Evolutionary conservation across 106 monocot genomes (phyloP).

Genomic region (Hemerocallis citrina): DNA sequence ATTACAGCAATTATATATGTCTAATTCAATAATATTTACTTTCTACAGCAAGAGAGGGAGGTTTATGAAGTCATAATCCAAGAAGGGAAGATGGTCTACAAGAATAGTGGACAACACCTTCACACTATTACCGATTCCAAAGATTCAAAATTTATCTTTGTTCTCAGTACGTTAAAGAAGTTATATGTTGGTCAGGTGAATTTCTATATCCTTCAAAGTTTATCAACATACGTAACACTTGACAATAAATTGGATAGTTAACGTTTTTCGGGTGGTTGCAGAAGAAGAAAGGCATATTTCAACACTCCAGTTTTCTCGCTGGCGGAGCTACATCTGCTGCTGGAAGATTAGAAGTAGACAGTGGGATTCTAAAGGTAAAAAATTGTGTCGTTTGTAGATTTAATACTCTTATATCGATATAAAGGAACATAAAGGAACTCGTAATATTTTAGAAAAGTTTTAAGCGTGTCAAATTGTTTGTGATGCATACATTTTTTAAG

Average conservation of each 20-base stretch:
- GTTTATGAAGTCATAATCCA: slow-evolving; percentile 13
- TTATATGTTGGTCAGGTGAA: slow-evolving; percentile 78
- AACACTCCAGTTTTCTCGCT: slow-evolving; percentile 95
- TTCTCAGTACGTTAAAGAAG: slow-evolving; percentile 47
- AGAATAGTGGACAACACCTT: slow-evolving; percentile 4
- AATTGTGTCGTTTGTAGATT: background rate
- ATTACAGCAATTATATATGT: background rate
- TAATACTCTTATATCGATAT: background rate
- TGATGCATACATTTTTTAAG: no score
- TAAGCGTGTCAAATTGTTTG: no score
- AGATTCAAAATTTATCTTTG: slow-evolving; percentile 22
- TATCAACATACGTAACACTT: background rate
- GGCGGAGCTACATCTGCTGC: slow-evolving; percentile 93
- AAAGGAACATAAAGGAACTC: background rate
- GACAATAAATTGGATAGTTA: background rate
- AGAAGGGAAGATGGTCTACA: slow-evolving; percentile 13
- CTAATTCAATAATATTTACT: background rate
- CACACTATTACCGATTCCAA: background rate
- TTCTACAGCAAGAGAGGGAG: slow-evolving; percentile 41
- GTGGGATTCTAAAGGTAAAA: slow-evolving; percentile 73
- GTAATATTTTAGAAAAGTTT: no score
- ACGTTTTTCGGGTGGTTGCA: slow-evolving; percentile 22
- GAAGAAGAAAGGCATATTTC: slow-evolving; percentile 86
- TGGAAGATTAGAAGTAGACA: slow-evolving; percentile 67
- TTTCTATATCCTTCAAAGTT: background rate